Evolutionary conservation across 192 early-diverging fungal genomes (phyloP), one percentile per base, ranked within the genome.

Genomic region (Phlyctochytrium bullatum): DNA sequence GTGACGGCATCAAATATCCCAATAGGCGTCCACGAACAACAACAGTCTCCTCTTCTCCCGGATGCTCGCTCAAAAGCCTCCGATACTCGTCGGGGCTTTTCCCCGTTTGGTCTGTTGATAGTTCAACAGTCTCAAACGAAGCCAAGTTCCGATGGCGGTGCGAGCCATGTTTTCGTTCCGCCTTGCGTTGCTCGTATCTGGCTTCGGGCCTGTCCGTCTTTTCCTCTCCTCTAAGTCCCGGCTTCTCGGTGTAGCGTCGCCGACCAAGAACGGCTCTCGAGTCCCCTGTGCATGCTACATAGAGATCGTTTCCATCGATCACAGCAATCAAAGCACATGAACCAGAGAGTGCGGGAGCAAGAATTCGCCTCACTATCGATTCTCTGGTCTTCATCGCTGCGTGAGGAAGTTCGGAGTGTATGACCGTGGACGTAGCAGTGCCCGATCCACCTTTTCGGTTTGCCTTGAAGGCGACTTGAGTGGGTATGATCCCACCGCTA

Each of bases 321-420:
- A 78, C 74, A 27, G 78, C 74, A 10, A 80, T 76, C 33, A 84
- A 68, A 20, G 83, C 80, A 58, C 83, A 82, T 3, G 79, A 69
- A 4, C 83, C 83, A 16, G 78, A 53, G 2, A 69, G 23, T 4
- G 80, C 83, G 2, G 79, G 59, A 3, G 62, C 59, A 12, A 84
- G 51, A 27, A 30, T 30, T 27, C 4, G 67, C 36, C 17, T 65
- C 24, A 25, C 54, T 25, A 0, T 70, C 25, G 28, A 25, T 34
- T 30, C 29, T 61, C 23, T 35, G 36, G 35, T 17, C 33, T 36
- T 51, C 50, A 40, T 27, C 67, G 34, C 20, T n/a, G 16, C 57
- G 36, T 2, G 31, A 16, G 23, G 27, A 12, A 24, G 17, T 29
- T 34, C 23, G 28, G 17, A 33, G 34, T 20, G 16, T n/a, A 16